phyloP scores from a whole-genome alignment of 495 filamentous ascomycete genomes.

The Penicillium waksmanii region DNA sequence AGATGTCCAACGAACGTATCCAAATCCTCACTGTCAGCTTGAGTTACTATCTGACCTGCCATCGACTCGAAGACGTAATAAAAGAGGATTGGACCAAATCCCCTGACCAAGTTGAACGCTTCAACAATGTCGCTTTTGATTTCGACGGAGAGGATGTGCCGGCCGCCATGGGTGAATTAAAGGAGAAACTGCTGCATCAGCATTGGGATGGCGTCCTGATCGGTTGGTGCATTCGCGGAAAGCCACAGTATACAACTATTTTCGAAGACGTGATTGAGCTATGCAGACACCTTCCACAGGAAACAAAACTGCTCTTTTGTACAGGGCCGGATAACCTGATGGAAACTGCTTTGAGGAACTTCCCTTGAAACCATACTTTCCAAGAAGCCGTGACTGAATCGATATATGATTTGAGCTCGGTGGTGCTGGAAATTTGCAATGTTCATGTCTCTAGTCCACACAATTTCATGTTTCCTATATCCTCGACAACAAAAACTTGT shows the following conservation, averaged over 20 bases:
- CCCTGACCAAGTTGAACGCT: neutral
- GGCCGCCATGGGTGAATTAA: neutral
- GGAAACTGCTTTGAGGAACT: neutral
- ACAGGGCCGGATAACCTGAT: neutral
- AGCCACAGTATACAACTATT: neutral
- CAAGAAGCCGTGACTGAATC: neutral
- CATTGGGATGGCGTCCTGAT: neutral
- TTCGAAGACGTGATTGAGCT: neutral
- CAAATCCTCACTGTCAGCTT: neutral
- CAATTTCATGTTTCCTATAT: no score
- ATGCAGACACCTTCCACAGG: neutral
- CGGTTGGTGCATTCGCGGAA: neutral
- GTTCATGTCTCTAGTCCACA: neutral
- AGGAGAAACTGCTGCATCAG: neutral
- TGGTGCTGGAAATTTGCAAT: neutral
- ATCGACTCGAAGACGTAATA: neutral
- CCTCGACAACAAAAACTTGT: no score
- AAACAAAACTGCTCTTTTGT: neutral
- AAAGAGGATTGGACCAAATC: neutral
- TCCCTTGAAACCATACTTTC: neutral
- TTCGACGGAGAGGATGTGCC: neutral
- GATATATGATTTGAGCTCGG: neutral
- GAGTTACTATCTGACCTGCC: neutral
- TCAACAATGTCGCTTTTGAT: neutral
- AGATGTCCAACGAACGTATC: neutral